Base-by-base conservation (phyloP, 176 grass and related monocot genomes). In the Oryza glumipatula region DNA sequence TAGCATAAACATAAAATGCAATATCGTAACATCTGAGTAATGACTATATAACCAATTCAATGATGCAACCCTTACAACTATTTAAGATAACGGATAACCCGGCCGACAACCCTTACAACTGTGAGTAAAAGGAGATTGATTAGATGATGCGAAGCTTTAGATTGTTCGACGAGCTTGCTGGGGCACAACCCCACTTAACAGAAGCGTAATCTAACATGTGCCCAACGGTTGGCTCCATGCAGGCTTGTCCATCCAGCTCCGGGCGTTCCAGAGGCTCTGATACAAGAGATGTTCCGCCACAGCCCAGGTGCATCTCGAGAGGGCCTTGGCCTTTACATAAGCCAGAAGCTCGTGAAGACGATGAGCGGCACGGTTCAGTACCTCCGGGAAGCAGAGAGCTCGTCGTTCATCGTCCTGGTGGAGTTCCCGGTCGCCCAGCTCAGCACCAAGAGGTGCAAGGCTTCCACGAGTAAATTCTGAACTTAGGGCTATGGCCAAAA, bases 261-360 rank as follows among this genome's bases (percentile, higher is more conserved):
- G 2, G 96, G 94, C 66, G 76, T 99, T 32, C 93, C 93, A 9
- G 96, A 92, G 83, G 80, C 84, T 70, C 84, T 99, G 75, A 86
- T 99, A 78, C 93, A 91, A 69, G 93, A 96, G 72, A 99, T 99
- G 96, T 96, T 99, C 75, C 89, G 86, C 38, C 89, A 89, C 19
- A 90, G 84, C 72, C 93, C 89, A 16, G 88, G 77, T 11, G 80
- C 82, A 0, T 99, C 96, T 19, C 83, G 90, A 76, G 94, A 96
- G 84, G 94, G 94, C 44, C 94, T 96, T 35, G 89, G 91, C 49
- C 85, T 99, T 24, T 86, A 88, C 79, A 92, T 99, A 67, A 94
- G 92, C 86, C 96, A 96, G 81, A 94, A 94, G 80, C 86, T 99
- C 13, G 73, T 99, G 51, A 96, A 96, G 65, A 96, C 85, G 43